Percentiles rank a stretch among this genome's conserved stretches.
phyloP scores from a whole-genome alignment of 352 stramenopile species.

The Pythium periplocum region DNA sequence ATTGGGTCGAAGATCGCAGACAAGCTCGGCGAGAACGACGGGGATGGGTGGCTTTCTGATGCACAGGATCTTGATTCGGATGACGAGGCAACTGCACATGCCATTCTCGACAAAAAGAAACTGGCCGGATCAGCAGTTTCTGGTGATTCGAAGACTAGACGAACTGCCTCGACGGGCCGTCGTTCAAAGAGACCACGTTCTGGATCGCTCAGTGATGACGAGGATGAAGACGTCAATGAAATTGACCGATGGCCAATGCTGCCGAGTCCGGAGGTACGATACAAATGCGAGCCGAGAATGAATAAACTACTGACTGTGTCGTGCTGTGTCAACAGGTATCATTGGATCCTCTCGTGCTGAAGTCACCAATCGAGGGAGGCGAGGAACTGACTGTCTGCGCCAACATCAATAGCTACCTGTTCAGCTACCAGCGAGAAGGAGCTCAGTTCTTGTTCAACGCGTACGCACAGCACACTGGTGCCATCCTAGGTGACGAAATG shows the following conservation, averaged over 20 bases:
- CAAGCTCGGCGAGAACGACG: conserved; percentile 16
- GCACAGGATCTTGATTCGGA: conserved; percentile 32
- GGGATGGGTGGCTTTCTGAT: conserved; percentile 62
- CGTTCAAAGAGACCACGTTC: conserved; percentile 4
- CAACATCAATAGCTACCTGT: conserved; percentile 71
- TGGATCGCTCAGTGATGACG: conserved; percentile 13
- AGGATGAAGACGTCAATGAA: conserved; percentile 16
- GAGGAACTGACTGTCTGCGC: conserved; percentile 26
- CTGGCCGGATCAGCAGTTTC: too few relatives aligned
- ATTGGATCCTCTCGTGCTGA: conserved; percentile 36
- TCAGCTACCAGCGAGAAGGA: conserved; percentile 71
- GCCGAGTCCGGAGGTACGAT: conserved; percentile 30
- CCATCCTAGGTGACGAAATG: conserved; percentile 99
- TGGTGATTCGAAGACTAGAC: too few relatives aligned
- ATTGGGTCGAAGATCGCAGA: conserved; percentile 26
- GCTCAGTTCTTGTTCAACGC: conserved; percentile 60
- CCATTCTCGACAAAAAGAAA: too few relatives aligned
- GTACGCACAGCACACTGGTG: conserved; percentile 40
- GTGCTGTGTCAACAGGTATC: too few relatives aligned
- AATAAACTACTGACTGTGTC: too few relatives aligned
- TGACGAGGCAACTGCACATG: neutral
- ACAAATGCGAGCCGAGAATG: neutral
- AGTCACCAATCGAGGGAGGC: conserved; percentile 5
- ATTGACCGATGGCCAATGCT: conserved; percentile 48
- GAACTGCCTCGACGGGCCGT: neutral